Evolutionary conservation across 1,284 basidiomycete species (phyloP).

Genomic region (Hemileccinum hortonii): DNA sequence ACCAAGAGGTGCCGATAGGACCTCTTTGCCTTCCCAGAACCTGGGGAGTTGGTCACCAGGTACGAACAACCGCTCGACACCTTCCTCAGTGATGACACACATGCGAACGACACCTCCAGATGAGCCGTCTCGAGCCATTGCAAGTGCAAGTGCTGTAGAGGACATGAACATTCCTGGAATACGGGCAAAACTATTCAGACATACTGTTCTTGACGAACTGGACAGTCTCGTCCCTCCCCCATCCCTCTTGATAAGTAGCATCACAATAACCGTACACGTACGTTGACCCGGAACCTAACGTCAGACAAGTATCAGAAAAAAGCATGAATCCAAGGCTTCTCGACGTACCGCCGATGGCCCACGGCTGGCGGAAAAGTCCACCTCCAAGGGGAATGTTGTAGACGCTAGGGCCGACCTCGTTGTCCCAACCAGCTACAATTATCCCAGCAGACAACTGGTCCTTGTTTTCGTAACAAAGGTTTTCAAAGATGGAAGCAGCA

Average conservation of each 20-base stretch:
- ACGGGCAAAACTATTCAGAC: conserved; percentile 34
- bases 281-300: conserved; percentile 86
- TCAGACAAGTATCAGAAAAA: conserved; percentile 7
- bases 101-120: conserved; percentile 98
- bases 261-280: conserved; percentile 99
- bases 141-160: conserved; percentile 79
- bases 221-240: conserved; percentile 88
- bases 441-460: conserved; percentile 88
- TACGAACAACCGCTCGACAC: conserved; percentile 90
- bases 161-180: conserved; percentile 7
- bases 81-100: conserved; percentile 92
- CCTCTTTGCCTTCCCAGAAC: conserved; percentile 83
- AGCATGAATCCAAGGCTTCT: background rate
- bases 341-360: conserved; percentile 88
- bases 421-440: conserved; percentile 99
- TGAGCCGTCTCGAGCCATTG: conserved; percentile 97
- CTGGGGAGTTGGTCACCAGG: conserved; percentile 89
- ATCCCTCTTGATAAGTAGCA: conserved; percentile 95
- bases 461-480: conserved; percentile 94
- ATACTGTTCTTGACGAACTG: conserved; percentile 95
- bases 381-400: conserved; percentile 97
- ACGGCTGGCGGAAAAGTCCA: conserved; percentile 91
- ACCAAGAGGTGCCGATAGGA: conserved; percentile 46
- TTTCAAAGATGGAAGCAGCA: conserved; percentile 85
- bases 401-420: conserved; percentile 87